A percentile compares a stretch with the other conserved stretches of the same genome.
Evolutionary conservation across 1,284 basidiomycete genomes (phyloP).

Genomic region (Heterobasidion annosum): DNA sequence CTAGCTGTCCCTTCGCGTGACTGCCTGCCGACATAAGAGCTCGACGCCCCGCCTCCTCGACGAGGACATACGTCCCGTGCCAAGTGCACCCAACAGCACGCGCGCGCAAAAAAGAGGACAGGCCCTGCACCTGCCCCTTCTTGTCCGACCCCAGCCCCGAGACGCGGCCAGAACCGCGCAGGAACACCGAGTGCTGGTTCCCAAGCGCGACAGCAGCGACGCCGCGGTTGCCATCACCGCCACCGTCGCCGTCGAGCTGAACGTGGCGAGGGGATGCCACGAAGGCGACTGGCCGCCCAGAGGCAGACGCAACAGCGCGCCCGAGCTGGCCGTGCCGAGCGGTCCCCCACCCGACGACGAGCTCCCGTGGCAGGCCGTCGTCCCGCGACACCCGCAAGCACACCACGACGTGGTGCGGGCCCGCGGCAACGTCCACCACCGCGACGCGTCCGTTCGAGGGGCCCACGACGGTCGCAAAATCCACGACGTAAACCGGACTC

Average conservation of each 20-base stretch:
- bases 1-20: constrained; percentile 67
- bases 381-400: constrained; percentile 23
- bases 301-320: constrained; percentile 9
- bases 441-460: not conserved
- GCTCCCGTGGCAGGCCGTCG: constrained; percentile 16
- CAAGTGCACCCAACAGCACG: constrained; percentile 59
- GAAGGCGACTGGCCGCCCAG: constrained; percentile 18
- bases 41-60: constrained; percentile 11
- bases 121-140: constrained; percentile 54
- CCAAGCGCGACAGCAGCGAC: constrained; percentile 46
- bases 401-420: constrained; percentile 64
- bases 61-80: constrained; percentile 68
- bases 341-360: constrained; percentile 75
- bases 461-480: constrained; percentile 18
- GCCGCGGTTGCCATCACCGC: constrained; percentile 7
- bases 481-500: constrained; percentile 29
- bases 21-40: constrained; percentile 49
- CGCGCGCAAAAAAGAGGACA: constrained; percentile 22
- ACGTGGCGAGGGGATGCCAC: constrained; percentile 27
- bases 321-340: constrained; percentile 78
- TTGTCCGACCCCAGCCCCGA: constrained; percentile 55
- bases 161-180: constrained; percentile 39
- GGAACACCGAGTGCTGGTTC: constrained; percentile 60
- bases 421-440: constrained; percentile 34
- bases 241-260: constrained; percentile 14